Evolutionary conservation across 2,329 filamentous ascomycete species (phyloP).

Genomic region (Clarireedia hainanense): DNA sequence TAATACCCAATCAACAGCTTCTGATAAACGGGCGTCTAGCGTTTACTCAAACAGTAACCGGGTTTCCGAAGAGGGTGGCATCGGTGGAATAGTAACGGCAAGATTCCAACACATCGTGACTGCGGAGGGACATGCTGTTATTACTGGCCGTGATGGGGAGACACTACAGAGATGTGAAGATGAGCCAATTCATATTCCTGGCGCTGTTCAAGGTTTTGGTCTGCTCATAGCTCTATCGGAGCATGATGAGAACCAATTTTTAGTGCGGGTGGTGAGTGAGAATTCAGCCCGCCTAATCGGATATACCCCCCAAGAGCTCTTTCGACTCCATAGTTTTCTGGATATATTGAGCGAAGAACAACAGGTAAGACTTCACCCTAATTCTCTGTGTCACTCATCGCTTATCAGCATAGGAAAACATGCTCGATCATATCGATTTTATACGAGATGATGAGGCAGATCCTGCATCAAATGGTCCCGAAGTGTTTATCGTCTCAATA

Average conservation of each 20-base stretch:
- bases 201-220: slow-evolving; percentile 58
- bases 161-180: slow-evolving; percentile 77
- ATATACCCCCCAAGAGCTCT: slow-evolving; percentile 68
- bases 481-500: slow-evolving; percentile 75
- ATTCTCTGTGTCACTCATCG: not conserved
- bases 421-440: slow-evolving; percentile 82
- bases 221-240: slow-evolving; percentile 67
- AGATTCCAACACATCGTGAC: slow-evolving; percentile 75
- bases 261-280: slow-evolving; percentile 70
- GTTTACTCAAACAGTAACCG: not conserved
- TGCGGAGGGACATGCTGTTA: slow-evolving; percentile 71
- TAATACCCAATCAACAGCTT: not conserved
- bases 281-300: slow-evolving; percentile 71
- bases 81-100: slow-evolving; percentile 46
- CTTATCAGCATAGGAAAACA: slow-evolving; percentile 57
- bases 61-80: slow-evolving; percentile 9
- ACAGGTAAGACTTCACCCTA: not conserved
- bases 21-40: not conserved
- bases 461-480: slow-evolving; percentile 66
- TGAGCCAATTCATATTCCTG: slow-evolving; percentile 74
- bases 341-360: slow-evolving; percentile 45
- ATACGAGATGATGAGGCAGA: slow-evolving; percentile 77
- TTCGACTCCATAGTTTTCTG: slow-evolving; percentile 67
- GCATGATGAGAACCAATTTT: slow-evolving; percentile 57
- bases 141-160: slow-evolving; percentile 68